Evolutionary conservation across 192 early-diverging fungal species (phyloP).

Genomic region (Rhizophagus sp.): DNA sequence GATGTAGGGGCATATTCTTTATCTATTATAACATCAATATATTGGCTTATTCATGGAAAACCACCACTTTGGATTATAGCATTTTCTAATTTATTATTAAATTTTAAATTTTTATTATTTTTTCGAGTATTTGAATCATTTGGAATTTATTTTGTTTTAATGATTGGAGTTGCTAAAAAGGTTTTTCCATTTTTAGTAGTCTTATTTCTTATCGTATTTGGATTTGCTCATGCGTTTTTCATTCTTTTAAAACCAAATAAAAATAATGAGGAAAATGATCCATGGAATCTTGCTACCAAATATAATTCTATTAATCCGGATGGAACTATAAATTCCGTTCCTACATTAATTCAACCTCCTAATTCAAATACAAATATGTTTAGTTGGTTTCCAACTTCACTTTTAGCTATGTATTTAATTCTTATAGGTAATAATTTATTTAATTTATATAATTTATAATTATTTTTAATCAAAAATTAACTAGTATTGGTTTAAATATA

Average conservation of each 20-base stretch:
- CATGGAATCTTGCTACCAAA: neutral
- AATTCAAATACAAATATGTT: neutral
- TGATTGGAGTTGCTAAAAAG: neutral
- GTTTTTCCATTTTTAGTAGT: neutral
- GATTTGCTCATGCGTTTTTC: neutral
- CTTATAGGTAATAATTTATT: neutral
- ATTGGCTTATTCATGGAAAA: no score
- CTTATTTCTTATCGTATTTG: neutral
- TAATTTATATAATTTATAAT: no score
- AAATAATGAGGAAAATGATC: neutral
- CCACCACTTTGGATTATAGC: neutral
- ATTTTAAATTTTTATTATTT: constrained; percentile 2
- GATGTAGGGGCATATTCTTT: neutral
- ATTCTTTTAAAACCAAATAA: neutral
- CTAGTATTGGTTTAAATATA: no score
- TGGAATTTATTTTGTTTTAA: neutral
- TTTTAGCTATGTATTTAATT: neutral
- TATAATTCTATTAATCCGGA: neutral
- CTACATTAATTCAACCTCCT: neutral
- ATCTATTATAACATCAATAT: no score
- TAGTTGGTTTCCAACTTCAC: neutral
- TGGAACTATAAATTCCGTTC: neutral
- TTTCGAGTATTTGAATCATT: neutral
- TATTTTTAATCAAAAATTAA: no score
- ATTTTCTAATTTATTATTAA: neutral